Evolutionary conservation across 2,329 filamentous ascomycete species (phyloP).

Genomic region (Ceratocystiopsis brevicomis): DNA sequence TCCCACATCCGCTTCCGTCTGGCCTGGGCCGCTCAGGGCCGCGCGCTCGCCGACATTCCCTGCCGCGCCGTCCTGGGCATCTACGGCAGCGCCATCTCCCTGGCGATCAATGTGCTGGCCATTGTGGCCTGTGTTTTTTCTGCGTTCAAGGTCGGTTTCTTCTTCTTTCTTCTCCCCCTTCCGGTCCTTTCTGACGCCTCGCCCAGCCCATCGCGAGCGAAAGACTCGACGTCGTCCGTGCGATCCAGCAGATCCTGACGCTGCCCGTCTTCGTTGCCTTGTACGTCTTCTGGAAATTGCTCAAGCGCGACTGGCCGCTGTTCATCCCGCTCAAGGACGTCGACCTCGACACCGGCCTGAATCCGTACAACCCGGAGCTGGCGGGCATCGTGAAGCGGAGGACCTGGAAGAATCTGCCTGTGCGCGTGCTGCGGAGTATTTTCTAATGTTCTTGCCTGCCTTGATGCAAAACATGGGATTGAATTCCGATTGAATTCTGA

Average conservation of each 20-base stretch:
- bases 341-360: conserved; percentile 40
- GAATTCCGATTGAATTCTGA: no score
- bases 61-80: conserved; percentile 34
- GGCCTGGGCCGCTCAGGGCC: conserved; percentile 40
- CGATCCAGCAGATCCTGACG: conserved; percentile 42
- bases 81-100: conserved; percentile 48
- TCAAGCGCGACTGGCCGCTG: conserved; percentile 30
- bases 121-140: conserved; percentile 56
- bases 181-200: no score
- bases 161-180: no score
- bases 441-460: conserved; percentile 15
- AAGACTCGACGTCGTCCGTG: conserved; percentile 23
- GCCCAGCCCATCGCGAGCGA: conserved; percentile 17
- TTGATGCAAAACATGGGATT: no score
- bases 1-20: conserved; percentile 47
- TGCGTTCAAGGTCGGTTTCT: conserved; percentile 22
- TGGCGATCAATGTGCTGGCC: conserved; percentile 46
- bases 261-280: conserved; percentile 34
- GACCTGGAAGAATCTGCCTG: conserved; percentile 19
- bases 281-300: conserved; percentile 50
- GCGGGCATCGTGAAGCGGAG: conserved; percentile 12
- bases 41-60: conserved; percentile 27
- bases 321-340: conserved; percentile 39
- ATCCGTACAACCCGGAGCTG: conserved; percentile 22
- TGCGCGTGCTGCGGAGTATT: conserved; percentile 16